Percentiles rank a stretch among this genome's conserved stretches.
phyloP scores from a whole-genome alignment of 306 rosid species.

The Notholithocarpus densiflorus region DNA sequence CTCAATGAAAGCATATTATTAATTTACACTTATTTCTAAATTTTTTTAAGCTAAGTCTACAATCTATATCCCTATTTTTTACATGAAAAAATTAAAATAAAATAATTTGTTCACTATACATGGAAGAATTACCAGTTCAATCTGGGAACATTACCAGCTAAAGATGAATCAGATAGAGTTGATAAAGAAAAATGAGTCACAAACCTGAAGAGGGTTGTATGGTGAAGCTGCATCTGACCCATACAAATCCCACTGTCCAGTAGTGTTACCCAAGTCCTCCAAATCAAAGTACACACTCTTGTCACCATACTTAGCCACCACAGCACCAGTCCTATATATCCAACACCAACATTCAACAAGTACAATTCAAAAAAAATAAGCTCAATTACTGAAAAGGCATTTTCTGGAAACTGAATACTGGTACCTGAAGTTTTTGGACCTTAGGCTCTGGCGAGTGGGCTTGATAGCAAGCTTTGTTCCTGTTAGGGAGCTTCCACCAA shows the following conservation, averaged over 20 bases:
- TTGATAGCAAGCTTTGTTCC: slow-evolving; percentile 71
- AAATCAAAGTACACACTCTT: slow-evolving; percentile 92
- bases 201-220: slow-evolving; percentile 93
- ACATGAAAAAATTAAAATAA: neutral
- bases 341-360: neutral
- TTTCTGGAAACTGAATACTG: neutral
- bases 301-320: slow-evolving; percentile 94
- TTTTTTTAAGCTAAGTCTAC: neutral
- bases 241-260: slow-evolving; percentile 97
- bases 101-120: too few relatives aligned
- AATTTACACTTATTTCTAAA: too few relatives aligned
- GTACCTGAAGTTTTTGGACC: slow-evolving; percentile 55
- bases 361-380: neutral
- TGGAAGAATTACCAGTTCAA: too few relatives aligned
- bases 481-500: slow-evolving; percentile 68
- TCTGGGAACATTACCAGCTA: too few relatives aligned
- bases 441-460: slow-evolving; percentile 60
- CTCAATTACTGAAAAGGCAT: neutral
- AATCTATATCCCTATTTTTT: neutral
- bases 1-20: slow-evolving; percentile 11
- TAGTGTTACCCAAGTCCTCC: slow-evolving; percentile 91
- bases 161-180: too few relatives aligned
- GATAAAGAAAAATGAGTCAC: neutral
- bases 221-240: slow-evolving; percentile 98
- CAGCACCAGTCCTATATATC: slow-evolving; percentile 52